These are phyloP conservation scores for Mycocalia duriaeana DNA, from an alignment of 1,284 basidiomycete genomes.

Conservation along the genomic window DNA sequence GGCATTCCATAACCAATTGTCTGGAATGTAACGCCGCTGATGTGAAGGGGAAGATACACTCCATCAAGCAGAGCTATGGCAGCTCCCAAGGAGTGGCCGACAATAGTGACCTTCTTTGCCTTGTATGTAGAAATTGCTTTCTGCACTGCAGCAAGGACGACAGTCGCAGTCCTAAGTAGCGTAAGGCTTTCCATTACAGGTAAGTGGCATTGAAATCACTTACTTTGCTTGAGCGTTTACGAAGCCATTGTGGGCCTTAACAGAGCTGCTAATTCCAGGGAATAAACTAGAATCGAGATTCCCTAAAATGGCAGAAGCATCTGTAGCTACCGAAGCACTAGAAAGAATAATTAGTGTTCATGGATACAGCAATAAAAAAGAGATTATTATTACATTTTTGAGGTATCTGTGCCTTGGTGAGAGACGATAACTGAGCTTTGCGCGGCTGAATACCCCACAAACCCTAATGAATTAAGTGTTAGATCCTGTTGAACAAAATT, in stretches of 20 bases:
- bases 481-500: background rate
- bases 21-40: conserved; percentile 25
- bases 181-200: background rate
- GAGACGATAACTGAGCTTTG: conserved; percentile 39
- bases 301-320: conserved; percentile 35
- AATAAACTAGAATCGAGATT: conserved; percentile 42
- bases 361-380: background rate
- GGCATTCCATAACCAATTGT: conserved; percentile 49
- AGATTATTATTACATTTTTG: conserved; percentile 33
- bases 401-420: conserved; percentile 48
- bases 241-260: conserved; percentile 53
- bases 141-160: conserved; percentile 39
- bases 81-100: conserved; percentile 50
- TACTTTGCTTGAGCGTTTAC: conserved; percentile 43
- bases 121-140: conserved; percentile 29
- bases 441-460: conserved; percentile 41
- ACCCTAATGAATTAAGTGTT: conserved; percentile 26
- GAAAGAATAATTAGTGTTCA: background rate
- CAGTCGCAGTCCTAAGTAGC: conserved; percentile 33
- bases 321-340: conserved; percentile 40
- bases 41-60: conserved; percentile 30
- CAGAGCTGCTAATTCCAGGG: conserved; percentile 42
- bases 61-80: conserved; percentile 45
- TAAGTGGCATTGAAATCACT: conserved; percentile 5
- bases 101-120: conserved; percentile 35